Conservation (phyloP, 2,329 filamentous ascomycete species). For the Daldinia eschscholtzii region DNA sequence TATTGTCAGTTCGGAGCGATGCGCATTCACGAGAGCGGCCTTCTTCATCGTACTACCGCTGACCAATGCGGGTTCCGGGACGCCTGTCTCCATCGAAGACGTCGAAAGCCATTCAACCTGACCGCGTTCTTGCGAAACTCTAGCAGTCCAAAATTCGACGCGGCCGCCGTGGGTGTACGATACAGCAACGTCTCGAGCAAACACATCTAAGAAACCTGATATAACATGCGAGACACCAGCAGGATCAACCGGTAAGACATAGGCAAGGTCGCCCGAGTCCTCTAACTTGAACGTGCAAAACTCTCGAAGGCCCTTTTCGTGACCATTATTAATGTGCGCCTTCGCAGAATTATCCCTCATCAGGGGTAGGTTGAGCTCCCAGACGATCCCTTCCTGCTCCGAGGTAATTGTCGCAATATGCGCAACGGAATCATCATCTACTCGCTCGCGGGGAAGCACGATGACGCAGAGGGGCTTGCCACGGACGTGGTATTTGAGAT, state of each 20-base stretch:
- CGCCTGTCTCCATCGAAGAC: slow-evolving; percentile 82
- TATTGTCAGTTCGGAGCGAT: slow-evolving; percentile 82
- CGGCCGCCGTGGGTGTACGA: slow-evolving; percentile 83
- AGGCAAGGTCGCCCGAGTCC: slow-evolving; percentile 68
- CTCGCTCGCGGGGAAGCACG: slow-evolving; percentile 74
- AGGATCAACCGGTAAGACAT: slow-evolving; percentile 86
- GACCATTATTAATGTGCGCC: slow-evolving; percentile 54
- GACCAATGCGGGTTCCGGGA: slow-evolving; percentile 78
- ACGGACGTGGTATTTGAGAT: slow-evolving; percentile 67
- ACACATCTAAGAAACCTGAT: slow-evolving; percentile 86
- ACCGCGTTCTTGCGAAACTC: slow-evolving; percentile 70
- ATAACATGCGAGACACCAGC: slow-evolving; percentile 78
- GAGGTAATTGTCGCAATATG: slow-evolving; percentile 88
- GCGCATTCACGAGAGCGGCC: slow-evolving; percentile 82
- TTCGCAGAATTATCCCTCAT: slow-evolving; percentile 51
- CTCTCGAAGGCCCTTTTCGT: slow-evolving; percentile 64
- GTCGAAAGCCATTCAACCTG: slow-evolving; percentile 86
- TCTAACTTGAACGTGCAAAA: slow-evolving; percentile 80
- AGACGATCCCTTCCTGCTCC: slow-evolving; percentile 82
- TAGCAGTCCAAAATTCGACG: slow-evolving; percentile 87
- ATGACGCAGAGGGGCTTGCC: slow-evolving; percentile 86
- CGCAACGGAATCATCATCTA: slow-evolving; percentile 66
- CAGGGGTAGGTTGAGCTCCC: slow-evolving; percentile 77
- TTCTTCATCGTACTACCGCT: slow-evolving; percentile 91
- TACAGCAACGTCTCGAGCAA: slow-evolving; percentile 86